Evolutionary conservation across 768 basidiomycete genomes (phyloP).

Genomic region (Mycena pura): DNA sequence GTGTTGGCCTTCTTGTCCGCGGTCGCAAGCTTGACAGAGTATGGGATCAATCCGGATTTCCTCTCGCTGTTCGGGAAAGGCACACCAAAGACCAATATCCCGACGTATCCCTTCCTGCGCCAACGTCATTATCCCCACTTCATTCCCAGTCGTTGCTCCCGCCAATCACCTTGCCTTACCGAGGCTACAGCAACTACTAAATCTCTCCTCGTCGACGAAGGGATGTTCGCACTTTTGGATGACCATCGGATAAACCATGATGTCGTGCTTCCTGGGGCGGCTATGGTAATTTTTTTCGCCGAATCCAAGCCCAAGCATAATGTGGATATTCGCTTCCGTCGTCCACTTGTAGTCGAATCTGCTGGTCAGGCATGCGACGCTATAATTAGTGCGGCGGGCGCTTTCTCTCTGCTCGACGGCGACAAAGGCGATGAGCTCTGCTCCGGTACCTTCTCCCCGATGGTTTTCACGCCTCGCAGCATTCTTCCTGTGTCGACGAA

Average conservation of each 20-base stretch:
- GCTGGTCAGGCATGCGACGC: slow-evolving; percentile 31
- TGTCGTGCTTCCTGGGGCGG: slow-evolving; percentile 42
- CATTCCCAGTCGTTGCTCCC: slow-evolving; percentile 31
- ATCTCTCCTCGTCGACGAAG: slow-evolving; percentile 33
- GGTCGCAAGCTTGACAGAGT: slow-evolving; percentile 36
- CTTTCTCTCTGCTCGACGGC: slow-evolving; percentile 34
- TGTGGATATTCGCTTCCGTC: slow-evolving; percentile 36
- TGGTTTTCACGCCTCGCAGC: not conserved
- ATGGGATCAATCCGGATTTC: slow-evolving; percentile 36
- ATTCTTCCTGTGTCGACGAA: not conserved
- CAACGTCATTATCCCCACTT: slow-evolving; percentile 40
- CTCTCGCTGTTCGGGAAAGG: slow-evolving; percentile 27
- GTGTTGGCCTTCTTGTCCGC: slow-evolving; percentile 37
- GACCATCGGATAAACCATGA: slow-evolving; percentile 44
- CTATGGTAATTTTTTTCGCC: slow-evolving; percentile 42
- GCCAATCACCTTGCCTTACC: slow-evolving; percentile 11
- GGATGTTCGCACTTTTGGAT: slow-evolving; percentile 36
- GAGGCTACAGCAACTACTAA: not conserved
- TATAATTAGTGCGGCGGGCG: slow-evolving; percentile 29
- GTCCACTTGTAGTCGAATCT: slow-evolving; percentile 36
- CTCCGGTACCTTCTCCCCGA: slow-evolving; percentile 32
- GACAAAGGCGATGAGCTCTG: slow-evolving; percentile 34
- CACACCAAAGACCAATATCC: slow-evolving; percentile 35
- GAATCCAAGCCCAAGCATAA: slow-evolving; percentile 1
- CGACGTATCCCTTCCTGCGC: slow-evolving; percentile 46